phyloP scores from a whole-genome alignment of 78 protist genomes.

The Tieghemostelium lacteum region DNA sequence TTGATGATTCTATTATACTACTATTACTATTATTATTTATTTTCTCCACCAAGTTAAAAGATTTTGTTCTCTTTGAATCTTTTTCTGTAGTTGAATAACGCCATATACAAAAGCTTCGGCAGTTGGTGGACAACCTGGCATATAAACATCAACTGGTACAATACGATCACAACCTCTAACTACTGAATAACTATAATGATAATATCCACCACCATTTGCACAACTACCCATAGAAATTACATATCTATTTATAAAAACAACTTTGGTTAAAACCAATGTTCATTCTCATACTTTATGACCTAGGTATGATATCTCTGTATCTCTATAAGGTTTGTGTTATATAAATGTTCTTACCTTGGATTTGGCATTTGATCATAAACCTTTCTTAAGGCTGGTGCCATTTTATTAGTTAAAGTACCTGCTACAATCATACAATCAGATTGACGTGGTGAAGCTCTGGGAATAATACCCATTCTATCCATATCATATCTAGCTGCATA shows the following conservation, averaged over 20 bases:
- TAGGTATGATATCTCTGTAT: no score
- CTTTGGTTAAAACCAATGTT: no score
- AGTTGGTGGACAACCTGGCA: slow-evolving; percentile 99
- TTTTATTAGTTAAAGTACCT: slow-evolving; percentile 98
- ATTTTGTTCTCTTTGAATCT: slow-evolving; percentile 82
- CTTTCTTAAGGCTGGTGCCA: slow-evolving; percentile 97
- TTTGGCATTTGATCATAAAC: slow-evolving; percentile 96
- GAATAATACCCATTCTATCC: slow-evolving; percentile 96
- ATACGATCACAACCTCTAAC: slow-evolving; percentile 98
- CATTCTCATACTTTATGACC: no score
- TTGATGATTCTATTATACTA: background rate
- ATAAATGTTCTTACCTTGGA: slow-evolving; percentile 28
- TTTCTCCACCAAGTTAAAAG: slow-evolving; percentile 82
- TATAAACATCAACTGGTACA: slow-evolving; percentile 98
- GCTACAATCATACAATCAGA: slow-evolving; percentile 97
- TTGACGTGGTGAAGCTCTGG: slow-evolving; percentile 95
- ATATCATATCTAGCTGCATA: slow-evolving; percentile 96
- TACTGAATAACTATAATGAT: slow-evolving; percentile 97
- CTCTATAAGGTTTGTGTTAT: no score
- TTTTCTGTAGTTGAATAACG: slow-evolving; percentile 93
- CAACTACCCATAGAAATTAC: slow-evolving; percentile 97
- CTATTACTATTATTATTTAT: slow-evolving; percentile 5
- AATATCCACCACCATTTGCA: slow-evolving; percentile 99
- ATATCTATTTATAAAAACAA: slow-evolving; percentile 79
- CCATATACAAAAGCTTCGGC: slow-evolving; percentile 97